A percentile compares a stretch with the other conserved stretches of the same genome.
Evolutionary conservation across 140 eudicot genomes (phyloP).

Genomic region (Senecio squalidus): DNA sequence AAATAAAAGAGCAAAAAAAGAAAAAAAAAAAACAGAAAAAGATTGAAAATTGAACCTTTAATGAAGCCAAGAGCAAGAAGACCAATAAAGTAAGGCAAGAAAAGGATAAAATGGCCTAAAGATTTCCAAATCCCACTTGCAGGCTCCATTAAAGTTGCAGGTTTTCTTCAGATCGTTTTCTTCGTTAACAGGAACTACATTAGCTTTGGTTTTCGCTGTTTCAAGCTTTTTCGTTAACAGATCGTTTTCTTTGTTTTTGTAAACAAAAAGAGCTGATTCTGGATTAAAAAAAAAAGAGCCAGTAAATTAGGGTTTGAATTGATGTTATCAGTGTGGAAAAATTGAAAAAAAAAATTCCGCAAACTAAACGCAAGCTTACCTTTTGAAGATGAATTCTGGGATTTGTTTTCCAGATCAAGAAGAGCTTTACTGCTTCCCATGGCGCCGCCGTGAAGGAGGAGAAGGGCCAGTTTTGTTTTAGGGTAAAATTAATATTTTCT

Average conservation of each 20-base stretch:
- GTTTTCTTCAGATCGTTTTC: too few species aligned
- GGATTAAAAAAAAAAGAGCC: not conserved
- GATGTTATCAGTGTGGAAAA: not conserved
- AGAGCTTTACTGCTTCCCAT: constrained; percentile 33
- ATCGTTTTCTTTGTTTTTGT: constrained; percentile 25
- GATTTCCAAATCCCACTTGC: constrained; percentile 62
- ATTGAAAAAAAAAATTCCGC: too few species aligned
- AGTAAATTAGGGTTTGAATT: not conserved
- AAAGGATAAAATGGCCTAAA: constrained; percentile 55
- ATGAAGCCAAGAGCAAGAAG: constrained; percentile 79
- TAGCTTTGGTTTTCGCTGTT: constrained; percentile 24
- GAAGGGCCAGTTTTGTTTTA: too few species aligned
- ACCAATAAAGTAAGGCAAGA: constrained; percentile 88
- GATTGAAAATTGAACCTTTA: constrained; percentile 43
- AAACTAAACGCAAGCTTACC: too few species aligned
- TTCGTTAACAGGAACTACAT: constrained; percentile 17
- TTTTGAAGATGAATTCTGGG: constrained; percentile 24
- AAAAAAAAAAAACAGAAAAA: not conserved
- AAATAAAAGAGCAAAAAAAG: too few species aligned
- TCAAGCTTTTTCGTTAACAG: constrained; percentile 26
- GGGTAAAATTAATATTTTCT: too few species aligned
- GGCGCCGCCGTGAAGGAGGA: too few species aligned
- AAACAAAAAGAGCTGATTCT: constrained; percentile 42
- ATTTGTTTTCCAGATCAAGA: constrained; percentile 23
- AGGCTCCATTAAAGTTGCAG: constrained; percentile 90